phyloP scores from a whole-genome alignment of 345 rosid species.

The Heritiera littoralis region DNA sequence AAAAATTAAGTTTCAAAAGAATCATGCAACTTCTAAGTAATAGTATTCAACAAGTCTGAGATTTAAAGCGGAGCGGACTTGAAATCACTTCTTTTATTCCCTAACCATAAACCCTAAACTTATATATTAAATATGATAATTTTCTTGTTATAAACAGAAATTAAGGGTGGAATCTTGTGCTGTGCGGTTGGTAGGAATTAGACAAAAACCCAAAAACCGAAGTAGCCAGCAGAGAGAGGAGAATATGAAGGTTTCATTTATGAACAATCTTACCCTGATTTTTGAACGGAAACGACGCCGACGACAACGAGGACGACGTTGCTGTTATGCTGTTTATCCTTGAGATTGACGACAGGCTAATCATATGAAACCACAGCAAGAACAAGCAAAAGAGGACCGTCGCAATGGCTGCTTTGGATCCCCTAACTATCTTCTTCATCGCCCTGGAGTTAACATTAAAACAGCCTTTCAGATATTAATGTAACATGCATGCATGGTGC shows the following conservation, averaged over 20 bases:
- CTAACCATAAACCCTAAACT: no score
- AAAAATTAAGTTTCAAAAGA: no score
- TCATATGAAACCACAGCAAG: constrained; percentile 11
- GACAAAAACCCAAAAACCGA: constrained; percentile 7
- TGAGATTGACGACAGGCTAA: constrained; percentile 11
- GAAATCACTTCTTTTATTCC: no score
- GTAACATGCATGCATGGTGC: neutral
- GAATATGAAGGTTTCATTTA: neutral
- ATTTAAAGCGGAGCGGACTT: no score
- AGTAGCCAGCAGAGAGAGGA: neutral
- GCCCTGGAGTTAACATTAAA: neutral
- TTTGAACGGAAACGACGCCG: neutral
- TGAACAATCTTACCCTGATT: neutral
- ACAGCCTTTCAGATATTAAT: neutral
- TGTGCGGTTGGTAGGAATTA: neutral
- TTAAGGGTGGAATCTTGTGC: neutral
- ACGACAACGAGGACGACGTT: neutral
- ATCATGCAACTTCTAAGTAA: no score
- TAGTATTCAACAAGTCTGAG: no score
- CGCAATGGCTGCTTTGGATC: constrained; percentile 7
- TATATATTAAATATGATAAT: no score
- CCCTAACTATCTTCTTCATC: neutral
- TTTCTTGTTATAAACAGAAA: no score
- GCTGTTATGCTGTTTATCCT: constrained; percentile 18
- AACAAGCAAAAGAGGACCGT: neutral